These are phyloP conservation scores for Eurotiales sp. DNA, from an alignment of 2,329 filamentous ascomycete species.

Conservation along the genomic window DNA sequence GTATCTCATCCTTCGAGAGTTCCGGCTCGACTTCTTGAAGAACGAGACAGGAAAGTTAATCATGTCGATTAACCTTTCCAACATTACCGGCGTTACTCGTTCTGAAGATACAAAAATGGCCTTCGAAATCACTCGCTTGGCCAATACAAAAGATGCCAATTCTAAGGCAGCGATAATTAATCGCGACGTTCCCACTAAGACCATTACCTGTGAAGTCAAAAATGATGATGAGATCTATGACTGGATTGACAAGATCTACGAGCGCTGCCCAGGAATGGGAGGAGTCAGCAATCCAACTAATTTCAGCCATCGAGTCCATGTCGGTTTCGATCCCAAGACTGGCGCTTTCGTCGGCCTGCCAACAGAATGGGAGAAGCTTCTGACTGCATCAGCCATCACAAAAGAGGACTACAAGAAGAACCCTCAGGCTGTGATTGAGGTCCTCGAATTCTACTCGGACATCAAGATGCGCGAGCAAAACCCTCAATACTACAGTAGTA, in stretches of 20 bases:
- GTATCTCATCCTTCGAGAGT: conserved; percentile 87
- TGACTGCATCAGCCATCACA: conserved; percentile 94
- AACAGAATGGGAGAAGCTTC: conserved; percentile 92
- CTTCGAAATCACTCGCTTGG: conserved; percentile 81
- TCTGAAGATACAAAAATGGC: conserved; percentile 89
- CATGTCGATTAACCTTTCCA: conserved; percentile 78
- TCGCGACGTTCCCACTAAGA: conserved; percentile 75
- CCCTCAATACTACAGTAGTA: conserved; percentile 55
- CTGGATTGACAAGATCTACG: conserved; percentile 98
- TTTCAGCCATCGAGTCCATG: conserved; percentile 94
- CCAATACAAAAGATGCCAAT: conserved; percentile 57
- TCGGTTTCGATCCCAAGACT: conserved; percentile 92
- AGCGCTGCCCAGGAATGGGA: conserved; percentile 93
- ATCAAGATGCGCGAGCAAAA: conserved; percentile 63
- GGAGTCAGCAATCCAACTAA: conserved; percentile 98
- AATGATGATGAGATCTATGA: conserved; percentile 95
- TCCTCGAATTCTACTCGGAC: conserved; percentile 66
- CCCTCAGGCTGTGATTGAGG: conserved; percentile 71
- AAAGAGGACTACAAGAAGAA: conserved; percentile 99
- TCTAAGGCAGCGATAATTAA: conserved; percentile 68
- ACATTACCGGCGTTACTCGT: conserved; percentile 84
- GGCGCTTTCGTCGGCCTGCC: conserved; percentile 93
- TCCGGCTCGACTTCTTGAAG: conserved; percentile 92
- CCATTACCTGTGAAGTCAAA: conserved; percentile 89
- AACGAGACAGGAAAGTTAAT: conserved; percentile 81